Percentiles rank a stretch among this genome's conserved stretches.
Evolutionary conservation across 805 yeast species (phyloP).

Genomic region (Starmerella lactis-condensi): DNA sequence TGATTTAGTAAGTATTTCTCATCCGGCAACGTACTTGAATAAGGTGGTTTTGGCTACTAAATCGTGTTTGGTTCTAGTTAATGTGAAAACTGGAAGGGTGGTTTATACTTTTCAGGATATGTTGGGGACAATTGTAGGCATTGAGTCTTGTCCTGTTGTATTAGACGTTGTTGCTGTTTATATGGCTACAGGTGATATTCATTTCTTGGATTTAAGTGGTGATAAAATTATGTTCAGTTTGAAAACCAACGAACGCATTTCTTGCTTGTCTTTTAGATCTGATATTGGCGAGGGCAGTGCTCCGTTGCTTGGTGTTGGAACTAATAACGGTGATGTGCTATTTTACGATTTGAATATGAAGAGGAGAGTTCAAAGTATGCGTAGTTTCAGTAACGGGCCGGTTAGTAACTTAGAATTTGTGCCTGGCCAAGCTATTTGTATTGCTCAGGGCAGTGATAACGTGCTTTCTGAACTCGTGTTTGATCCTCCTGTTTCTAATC

Average conservation of each 20-base stretch:
- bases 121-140: conserved; percentile 40
- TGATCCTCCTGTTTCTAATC: conserved; percentile 62
- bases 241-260: conserved; percentile 25
- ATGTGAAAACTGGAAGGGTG: conserved; percentile 59
- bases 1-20: conserved; percentile 46
- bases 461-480: conserved; percentile 75
- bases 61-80: conserved; percentile 40
- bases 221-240: conserved; percentile 37
- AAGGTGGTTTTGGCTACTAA: conserved; percentile 73
- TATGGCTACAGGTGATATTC: conserved; percentile 45
- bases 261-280: conserved; percentile 66
- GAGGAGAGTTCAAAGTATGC: conserved; percentile 55
- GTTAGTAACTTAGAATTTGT: conserved; percentile 54
- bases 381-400: conserved; percentile 68
- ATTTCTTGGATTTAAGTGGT: conserved; percentile 47
- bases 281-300: conserved; percentile 39
- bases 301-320: conserved; percentile 63
- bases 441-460: conserved; percentile 84
- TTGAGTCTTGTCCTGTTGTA: conserved; percentile 61
- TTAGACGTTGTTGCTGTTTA: conserved; percentile 72
- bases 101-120: conserved; percentile 38
- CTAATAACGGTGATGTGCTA: conserved; percentile 61
- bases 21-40: conserved; percentile 82
- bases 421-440: conserved; percentile 78
- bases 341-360: conserved; percentile 65